phyloP scores from a whole-genome alignment of 441 rosid species.

The Croton laevigatus region DNA sequence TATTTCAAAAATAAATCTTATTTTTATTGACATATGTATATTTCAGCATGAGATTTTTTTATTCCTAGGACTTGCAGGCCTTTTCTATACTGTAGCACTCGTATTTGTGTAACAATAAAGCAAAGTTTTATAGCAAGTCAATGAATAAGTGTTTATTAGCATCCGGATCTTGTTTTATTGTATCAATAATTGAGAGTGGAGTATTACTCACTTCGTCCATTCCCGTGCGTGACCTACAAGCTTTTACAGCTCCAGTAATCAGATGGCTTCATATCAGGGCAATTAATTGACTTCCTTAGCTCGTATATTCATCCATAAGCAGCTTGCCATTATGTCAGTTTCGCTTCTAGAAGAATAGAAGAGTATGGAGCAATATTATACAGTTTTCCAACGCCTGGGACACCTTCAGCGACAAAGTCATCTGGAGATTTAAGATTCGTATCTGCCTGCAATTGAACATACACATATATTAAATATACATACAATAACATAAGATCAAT shows the following conservation, averaged over 20 bases:
- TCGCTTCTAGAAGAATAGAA: constrained; percentile 69
- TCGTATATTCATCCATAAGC: constrained; percentile 12
- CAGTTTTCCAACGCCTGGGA: constrained; percentile 49
- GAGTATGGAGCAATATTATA: constrained; percentile 71
- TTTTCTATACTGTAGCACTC: too few species aligned
- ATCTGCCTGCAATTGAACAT: constrained; percentile 55
- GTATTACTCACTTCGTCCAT: neutral
- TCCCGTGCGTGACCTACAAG: neutral
- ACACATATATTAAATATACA: too few species aligned
- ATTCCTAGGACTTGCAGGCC: too few species aligned
- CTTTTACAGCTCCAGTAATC: neutral
- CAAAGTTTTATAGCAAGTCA: neutral
- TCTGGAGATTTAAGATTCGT: constrained; percentile 66
- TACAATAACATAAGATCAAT: too few species aligned
- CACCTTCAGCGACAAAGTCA: constrained; percentile 62
- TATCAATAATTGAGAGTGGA: neutral
- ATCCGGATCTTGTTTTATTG: neutral
- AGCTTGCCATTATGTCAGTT: constrained; percentile 29
- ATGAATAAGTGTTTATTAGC: neutral
- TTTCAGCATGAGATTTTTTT: too few species aligned
- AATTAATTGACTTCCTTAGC: neutral
- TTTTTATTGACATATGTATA: too few species aligned
- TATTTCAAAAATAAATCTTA: too few species aligned
- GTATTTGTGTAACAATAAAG: constrained; percentile 1
- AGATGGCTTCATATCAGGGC: neutral